phyloP scores from a whole-genome alignment of 176 grass and related monocot genomes.

The Rhynchospora tenuis region DNA sequence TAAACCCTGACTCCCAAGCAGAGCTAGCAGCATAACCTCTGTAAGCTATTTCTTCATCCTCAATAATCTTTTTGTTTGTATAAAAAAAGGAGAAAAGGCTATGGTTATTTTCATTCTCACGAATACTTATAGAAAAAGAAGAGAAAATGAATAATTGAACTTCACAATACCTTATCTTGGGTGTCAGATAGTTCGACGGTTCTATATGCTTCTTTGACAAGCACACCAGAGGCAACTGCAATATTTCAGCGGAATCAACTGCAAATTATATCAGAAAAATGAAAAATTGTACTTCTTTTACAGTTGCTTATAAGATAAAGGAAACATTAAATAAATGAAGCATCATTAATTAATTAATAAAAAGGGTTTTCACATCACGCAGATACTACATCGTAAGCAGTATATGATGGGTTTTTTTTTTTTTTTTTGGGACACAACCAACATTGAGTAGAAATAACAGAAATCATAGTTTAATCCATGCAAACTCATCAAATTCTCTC shows the following conservation, averaged over 20 bases:
- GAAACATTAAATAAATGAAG: slow-evolving; percentile 24
- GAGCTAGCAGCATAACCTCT: slow-evolving; percentile 39
- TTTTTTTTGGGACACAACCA: background rate
- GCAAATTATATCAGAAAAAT: slow-evolving; percentile 37
- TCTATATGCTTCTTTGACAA: slow-evolving; percentile 45
- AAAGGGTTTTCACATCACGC: background rate
- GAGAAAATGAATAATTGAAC: slow-evolving; percentile 35
- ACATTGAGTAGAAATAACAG: background rate
- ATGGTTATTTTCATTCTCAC: slow-evolving; percentile 3
- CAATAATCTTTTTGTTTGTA: slow-evolving; percentile 56
- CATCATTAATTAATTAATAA: background rate
- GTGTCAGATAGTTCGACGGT: slow-evolving; percentile 44
- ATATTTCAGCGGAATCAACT: slow-evolving; percentile 51
- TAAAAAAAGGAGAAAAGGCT: slow-evolving; percentile 17
- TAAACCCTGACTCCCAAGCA: slow-evolving; percentile 64
- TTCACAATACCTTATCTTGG: slow-evolving; percentile 31
- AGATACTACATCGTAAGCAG: background rate
- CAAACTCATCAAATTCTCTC: background rate
- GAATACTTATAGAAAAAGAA: slow-evolving; percentile 30
- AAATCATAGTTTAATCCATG: background rate
- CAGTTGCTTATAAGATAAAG: slow-evolving; percentile 20
- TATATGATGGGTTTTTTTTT: background rate
- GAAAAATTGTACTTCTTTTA: slow-evolving; percentile 8
- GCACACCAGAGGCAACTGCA: slow-evolving; percentile 18
- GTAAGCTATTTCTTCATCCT: slow-evolving; percentile 60